phyloP scores from a whole-genome alignment of 208 protist genomes.

The Trypanosoma mega region DNA sequence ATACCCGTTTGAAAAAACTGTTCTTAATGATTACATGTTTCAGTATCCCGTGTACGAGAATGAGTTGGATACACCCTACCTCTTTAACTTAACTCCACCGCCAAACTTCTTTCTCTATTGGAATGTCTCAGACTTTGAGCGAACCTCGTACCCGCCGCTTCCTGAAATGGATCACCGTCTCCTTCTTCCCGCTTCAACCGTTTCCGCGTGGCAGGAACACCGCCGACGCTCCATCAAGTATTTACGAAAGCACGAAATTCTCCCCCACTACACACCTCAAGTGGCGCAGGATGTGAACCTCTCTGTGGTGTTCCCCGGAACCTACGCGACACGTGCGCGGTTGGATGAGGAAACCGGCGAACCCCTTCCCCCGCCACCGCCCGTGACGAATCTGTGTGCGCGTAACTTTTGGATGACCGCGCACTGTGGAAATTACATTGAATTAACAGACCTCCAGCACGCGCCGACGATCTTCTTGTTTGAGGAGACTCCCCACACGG shows the following conservation, averaged over 20 bases:
- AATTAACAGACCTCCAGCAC: constrained; percentile 83
- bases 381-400: constrained; percentile 45
- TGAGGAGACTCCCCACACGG: constrained; percentile 22
- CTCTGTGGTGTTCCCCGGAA: constrained; percentile 81
- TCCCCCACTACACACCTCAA: constrained; percentile 67
- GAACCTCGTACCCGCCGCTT: constrained; percentile 69
- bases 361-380: constrained; percentile 43
- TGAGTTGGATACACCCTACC: constrained; percentile 84
- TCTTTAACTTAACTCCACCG: constrained; percentile 85
- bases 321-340: constrained; percentile 53
- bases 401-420: constrained; percentile 92
- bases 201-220: constrained; percentile 55
- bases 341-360: constrained; percentile 57
- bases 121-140: constrained; percentile 82
- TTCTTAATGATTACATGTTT: constrained; percentile 90
- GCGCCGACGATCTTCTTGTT: constrained; percentile 79
- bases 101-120: constrained; percentile 90
- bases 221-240: constrained; percentile 50
- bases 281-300: constrained; percentile 78
- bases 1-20: constrained; percentile 89
- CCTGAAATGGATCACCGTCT: constrained; percentile 72
- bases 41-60: constrained; percentile 89
- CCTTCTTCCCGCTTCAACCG: constrained; percentile 48
- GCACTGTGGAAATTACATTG: constrained; percentile 91
- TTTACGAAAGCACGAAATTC: constrained; percentile 83